phyloP scores from a whole-genome alignment of 1,284 basidiomycete species.

The Retiboletus flavoniger region DNA sequence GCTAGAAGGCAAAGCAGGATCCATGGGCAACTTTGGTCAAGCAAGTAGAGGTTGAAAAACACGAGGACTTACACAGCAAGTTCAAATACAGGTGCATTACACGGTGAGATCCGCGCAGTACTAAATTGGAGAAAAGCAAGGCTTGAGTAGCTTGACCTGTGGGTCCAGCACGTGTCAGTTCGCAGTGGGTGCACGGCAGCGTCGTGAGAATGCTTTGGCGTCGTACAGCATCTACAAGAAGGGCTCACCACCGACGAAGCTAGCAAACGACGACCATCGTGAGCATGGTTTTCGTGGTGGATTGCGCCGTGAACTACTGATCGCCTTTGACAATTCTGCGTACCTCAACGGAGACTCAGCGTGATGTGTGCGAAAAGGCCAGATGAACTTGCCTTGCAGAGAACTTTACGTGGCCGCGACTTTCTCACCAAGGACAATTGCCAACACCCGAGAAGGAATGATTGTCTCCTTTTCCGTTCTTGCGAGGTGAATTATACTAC shows the following conservation, averaged over 20 bases:
- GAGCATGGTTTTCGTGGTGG: background rate
- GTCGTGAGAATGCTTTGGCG: background rate
- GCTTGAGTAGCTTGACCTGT: background rate
- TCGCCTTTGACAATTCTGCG: background rate
- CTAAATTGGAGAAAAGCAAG: background rate
- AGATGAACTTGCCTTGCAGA: too few relatives aligned
- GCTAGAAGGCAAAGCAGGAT: background rate
- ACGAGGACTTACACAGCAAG: background rate
- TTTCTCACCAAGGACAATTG: too few relatives aligned
- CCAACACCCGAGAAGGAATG: too few relatives aligned
- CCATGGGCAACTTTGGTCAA: conserved; percentile 3
- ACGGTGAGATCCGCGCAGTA: background rate
- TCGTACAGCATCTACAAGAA: background rate
- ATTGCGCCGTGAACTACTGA: background rate
- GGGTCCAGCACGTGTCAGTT: background rate
- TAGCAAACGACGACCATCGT: background rate
- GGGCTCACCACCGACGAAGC: background rate
- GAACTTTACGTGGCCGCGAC: too few relatives aligned
- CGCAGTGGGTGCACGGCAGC: background rate
- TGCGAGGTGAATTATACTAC: too few relatives aligned
- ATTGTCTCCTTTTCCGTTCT: too few relatives aligned
- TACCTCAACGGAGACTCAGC: too few relatives aligned
- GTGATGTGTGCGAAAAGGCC: too few relatives aligned
- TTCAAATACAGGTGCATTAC: background rate
- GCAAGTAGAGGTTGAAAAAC: background rate